Percentiles rank a stretch among this genome's conserved stretches.
These are phyloP conservation scores for Aquanectria penicillioides DNA, from an alignment of 2,329 filamentous ascomycete species.

Conservation along the genomic window DNA sequence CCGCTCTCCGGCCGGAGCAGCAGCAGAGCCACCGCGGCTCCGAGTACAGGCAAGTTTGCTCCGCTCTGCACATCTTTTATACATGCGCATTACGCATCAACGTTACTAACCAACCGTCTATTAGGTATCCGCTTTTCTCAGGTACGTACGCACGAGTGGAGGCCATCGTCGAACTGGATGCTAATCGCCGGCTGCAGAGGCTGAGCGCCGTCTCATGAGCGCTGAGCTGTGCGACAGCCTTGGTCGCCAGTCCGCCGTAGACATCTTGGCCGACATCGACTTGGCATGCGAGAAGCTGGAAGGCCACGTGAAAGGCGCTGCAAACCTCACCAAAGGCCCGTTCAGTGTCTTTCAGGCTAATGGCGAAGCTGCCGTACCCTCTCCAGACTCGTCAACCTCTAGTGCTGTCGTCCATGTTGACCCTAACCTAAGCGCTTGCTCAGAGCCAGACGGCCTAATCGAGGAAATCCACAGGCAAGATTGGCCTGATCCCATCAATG, in stretches of 20 bases:
- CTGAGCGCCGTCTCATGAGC: constrained; percentile 35
- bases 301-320: neutral
- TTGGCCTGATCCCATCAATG: constrained; percentile 33
- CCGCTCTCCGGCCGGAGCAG: constrained; percentile 32
- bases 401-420: constrained; percentile 22
- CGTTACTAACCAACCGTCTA: too few relatives aligned
- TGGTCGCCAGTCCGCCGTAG: constrained; percentile 32
- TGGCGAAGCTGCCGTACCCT: neutral
- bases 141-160: constrained; percentile 32
- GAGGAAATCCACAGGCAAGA: constrained; percentile 35
- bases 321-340: constrained; percentile 29
- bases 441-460: constrained; percentile 29
- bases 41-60: constrained; percentile 43
- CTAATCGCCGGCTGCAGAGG: constrained; percentile 24
- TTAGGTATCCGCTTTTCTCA: constrained; percentile 55
- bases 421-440: constrained; percentile 22
- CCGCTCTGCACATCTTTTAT: too few relatives aligned
- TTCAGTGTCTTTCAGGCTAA: constrained; percentile 34
- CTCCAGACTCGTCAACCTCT: constrained; percentile 14
- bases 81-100: too few relatives aligned
- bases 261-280: constrained; percentile 39
- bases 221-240: constrained; percentile 47
- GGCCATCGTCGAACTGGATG: neutral
- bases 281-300: constrained; percentile 32
- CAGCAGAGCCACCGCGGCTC: constrained; percentile 39